Evolutionary conservation across 371 early-diverging fungal species (phyloP), one percentile per base, ranked within the genome.

Genomic region (Lichtheimia ornata): DNA sequence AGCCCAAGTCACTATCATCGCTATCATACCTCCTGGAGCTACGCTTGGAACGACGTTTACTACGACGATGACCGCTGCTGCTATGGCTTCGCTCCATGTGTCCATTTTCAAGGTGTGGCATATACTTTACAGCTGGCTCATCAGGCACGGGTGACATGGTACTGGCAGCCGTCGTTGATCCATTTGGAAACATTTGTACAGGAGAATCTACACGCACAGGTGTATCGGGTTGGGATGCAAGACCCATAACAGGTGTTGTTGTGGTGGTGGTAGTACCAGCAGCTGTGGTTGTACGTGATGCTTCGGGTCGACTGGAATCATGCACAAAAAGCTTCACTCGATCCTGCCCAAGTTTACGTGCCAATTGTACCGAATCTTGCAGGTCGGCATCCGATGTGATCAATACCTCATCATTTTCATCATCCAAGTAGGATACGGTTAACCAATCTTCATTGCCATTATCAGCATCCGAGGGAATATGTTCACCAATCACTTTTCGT

Each of bases 361-460:
- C 91, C 71, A 92, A 81, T 3, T 83, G 73, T 1, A 94, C 89
- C 11, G 94, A 93, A 60, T 94, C 94, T 20, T 79, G 67, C 57
- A 96, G 72, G 65, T 96, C 96, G 2, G 84, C 79, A 59, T 91
- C 90, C 51, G 84, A 79, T 17, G 85, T 83, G 63, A 96, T 78
- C 56, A 88, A 74, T 20, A 96, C 89, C 53, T 86, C 71, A 66
- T 96, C 96, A 52, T 88, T 83, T 47, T 96, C 96, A 55, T 95
- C 95, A 67, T 96, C 96, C 59, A 91, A 53, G 71, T 95, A 96
- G 1, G 86, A 87, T 25, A 96, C 70, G 15, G 78, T 86, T 30
- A 88, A 71, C 78, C 76, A 76, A n/a, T 70, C 72, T 12, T 58
- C n/a, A 27, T 20, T 30, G 14, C 65, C 62, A n/a, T 60, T 56